Conservation (phyloP, 148 eudicot species). For the Vaccinium myrtillus region DNA sequence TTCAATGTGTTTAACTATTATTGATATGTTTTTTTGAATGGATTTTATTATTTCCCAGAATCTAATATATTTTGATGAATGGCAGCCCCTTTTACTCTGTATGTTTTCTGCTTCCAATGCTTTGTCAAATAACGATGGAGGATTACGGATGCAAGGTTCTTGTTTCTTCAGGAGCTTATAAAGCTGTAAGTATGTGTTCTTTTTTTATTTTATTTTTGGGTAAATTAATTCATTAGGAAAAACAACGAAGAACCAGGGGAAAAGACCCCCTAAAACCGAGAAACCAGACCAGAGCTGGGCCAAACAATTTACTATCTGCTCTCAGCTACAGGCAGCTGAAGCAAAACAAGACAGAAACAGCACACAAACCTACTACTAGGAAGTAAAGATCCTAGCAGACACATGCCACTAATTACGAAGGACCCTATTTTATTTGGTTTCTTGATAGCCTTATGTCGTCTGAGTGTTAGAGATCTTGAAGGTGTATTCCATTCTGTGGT, state of each 20-base stretch:
- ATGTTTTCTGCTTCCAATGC: slow-evolving; percentile 85
- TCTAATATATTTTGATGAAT: slow-evolving; percentile 19
- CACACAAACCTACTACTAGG: neutral
- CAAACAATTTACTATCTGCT: neutral
- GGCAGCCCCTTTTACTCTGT: slow-evolving; percentile 67
- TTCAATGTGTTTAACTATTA: slow-evolving; percentile 8
- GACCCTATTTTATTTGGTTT: neutral
- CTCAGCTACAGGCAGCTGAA: neutral
- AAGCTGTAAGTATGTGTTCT: slow-evolving; percentile 50
- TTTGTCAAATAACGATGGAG: slow-evolving; percentile 84
- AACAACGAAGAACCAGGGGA: neutral
- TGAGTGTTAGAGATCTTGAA: neutral
- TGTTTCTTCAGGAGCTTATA: slow-evolving; percentile 69
- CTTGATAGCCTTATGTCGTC: neutral
- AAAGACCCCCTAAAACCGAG: neutral
- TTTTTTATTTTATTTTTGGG: neutral
- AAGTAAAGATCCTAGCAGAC: neutral
- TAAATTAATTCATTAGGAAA: neutral
- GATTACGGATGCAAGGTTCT: slow-evolving; percentile 54
- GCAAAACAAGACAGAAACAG: neutral
- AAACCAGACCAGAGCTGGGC: neutral
- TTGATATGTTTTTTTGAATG: neutral
- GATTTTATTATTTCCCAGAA: neutral
- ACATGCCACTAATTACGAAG: neutral
- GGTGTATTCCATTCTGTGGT: neutral